Evolutionary conservation across 495 filamentous ascomycete species (phyloP).

Genomic region (Hapsidospora chrysogenum): DNA sequence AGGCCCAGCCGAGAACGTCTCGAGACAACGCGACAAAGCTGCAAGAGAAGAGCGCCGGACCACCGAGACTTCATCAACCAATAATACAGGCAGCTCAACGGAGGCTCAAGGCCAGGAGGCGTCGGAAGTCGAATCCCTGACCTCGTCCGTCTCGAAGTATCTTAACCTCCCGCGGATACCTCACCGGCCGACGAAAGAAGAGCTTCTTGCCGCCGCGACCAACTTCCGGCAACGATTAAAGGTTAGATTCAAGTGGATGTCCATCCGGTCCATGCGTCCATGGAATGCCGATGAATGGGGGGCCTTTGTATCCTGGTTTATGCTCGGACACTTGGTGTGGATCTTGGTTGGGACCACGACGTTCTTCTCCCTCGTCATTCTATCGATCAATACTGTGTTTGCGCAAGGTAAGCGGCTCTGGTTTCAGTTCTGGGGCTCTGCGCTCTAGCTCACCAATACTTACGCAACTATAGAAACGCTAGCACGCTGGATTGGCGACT

Average conservation of each 20-base stretch:
- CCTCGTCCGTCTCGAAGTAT: constrained; percentile 28
- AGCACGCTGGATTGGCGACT: constrained; percentile 85
- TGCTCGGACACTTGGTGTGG: constrained; percentile 89
- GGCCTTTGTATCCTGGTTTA: constrained; percentile 87
- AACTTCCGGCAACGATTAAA: constrained; percentile 85
- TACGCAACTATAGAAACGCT: constrained; percentile 52
- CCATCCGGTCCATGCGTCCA: constrained; percentile 84
- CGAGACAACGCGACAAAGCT: too few species aligned
- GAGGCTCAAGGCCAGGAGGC: constrained; percentile 4
- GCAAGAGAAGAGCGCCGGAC: too few species aligned
- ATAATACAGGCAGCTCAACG: constrained; percentile 1
- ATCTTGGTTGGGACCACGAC: constrained; percentile 89
- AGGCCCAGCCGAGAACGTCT: too few species aligned
- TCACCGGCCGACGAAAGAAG: constrained; percentile 83
- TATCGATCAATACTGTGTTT: constrained; percentile 88
- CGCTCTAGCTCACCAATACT: constrained; percentile 1
- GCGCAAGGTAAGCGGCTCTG: constrained; percentile 51
- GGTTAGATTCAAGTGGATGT: constrained; percentile 94
- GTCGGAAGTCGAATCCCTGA: constrained; percentile 15
- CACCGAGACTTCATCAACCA: too few species aligned
- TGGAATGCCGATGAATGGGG: constrained; percentile 93
- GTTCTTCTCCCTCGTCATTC: constrained; percentile 81
- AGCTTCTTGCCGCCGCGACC: constrained; percentile 78
- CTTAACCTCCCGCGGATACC: constrained; percentile 49
- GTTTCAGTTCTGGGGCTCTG: too few species aligned